Evolutionary conservation across 805 yeast species (phyloP).

Genomic region (Lachancea quebecensis): DNA sequence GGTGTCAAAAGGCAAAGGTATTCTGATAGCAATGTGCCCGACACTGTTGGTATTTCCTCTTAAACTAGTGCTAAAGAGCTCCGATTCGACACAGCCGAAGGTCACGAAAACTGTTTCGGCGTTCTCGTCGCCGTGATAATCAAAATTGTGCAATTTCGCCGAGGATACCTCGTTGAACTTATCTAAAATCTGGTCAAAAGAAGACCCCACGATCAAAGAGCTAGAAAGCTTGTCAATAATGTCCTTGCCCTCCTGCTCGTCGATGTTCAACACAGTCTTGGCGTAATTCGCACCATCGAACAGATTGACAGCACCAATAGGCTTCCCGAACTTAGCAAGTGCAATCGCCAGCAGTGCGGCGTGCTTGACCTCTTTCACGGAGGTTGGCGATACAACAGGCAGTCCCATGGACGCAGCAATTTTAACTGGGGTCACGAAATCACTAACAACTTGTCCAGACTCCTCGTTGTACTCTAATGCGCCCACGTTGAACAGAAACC

Average conservation of each 20-base stretch:
- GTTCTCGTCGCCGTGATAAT: slow-evolving; percentile 55
- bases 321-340: slow-evolving; percentile 40
- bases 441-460: slow-evolving; percentile 48
- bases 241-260: slow-evolving; percentile 12
- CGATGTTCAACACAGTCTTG: slow-evolving; percentile 18
- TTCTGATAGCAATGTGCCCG: slow-evolving; percentile 66
- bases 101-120: slow-evolving; percentile 74
- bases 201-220: slow-evolving; percentile 10
- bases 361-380: slow-evolving; percentile 58
- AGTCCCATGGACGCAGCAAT: slow-evolving; percentile 57
- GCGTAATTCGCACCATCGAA: slow-evolving; percentile 66
- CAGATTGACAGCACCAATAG: slow-evolving; percentile 53
- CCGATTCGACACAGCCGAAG: slow-evolving; percentile 66
- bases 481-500: slow-evolving; percentile 66
- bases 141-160: slow-evolving; percentile 24
- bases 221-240: slow-evolving; percentile 12
- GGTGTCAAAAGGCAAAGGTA: slow-evolving; percentile 73
- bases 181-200: slow-evolving; percentile 23
- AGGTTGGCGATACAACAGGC: slow-evolving; percentile 64
- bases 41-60: slow-evolving; percentile 34
- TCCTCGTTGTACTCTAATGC: slow-evolving; percentile 63
- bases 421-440: slow-evolving; percentile 54
- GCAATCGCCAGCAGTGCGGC: slow-evolving; percentile 58
- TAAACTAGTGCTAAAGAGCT: slow-evolving; percentile 44
- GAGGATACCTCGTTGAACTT: slow-evolving; percentile 24